Conservation (phyloP, 208 protist species). For the Acanthamoeba lenticulata region DNA sequence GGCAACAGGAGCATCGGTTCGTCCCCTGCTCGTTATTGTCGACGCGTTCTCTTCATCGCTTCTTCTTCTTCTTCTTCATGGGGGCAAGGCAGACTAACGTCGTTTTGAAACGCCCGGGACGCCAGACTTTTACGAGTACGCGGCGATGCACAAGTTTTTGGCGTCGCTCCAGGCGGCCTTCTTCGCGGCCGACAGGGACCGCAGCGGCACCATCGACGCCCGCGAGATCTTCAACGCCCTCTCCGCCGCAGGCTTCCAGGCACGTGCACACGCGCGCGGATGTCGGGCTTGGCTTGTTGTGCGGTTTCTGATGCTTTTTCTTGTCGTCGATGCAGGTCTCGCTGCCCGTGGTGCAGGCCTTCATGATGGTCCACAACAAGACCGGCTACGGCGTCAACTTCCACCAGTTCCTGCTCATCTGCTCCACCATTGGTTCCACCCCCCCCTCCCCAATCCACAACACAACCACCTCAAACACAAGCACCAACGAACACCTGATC, state of each 20-base stretch:
- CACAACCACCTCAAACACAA: too few species aligned
- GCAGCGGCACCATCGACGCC: constrained; percentile 69
- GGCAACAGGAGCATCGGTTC: constrained; percentile 66
- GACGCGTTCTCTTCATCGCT: too few species aligned
- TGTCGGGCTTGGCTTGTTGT: background rate
- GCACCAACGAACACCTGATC: background rate
- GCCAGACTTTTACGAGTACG: constrained; percentile 75
- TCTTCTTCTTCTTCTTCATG: background rate
- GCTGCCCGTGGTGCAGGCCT: constrained; percentile 53
- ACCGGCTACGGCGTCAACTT: constrained; percentile 63
- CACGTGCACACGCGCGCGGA: background rate
- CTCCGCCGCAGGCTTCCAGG: constrained; percentile 21
- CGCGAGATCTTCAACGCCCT: constrained; percentile 8
- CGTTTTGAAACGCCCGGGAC: background rate
- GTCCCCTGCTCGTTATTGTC: background rate
- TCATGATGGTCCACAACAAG: constrained; percentile 69
- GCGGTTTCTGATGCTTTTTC: background rate
- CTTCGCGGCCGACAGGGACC: constrained; percentile 66
- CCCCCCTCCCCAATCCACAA: background rate
- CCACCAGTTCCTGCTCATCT: constrained; percentile 72
- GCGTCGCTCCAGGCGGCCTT: constrained; percentile 67
- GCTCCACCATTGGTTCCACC: constrained; percentile 17
- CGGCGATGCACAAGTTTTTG: constrained; percentile 69
- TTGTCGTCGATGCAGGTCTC: background rate
- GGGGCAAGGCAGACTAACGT: background rate